Conservation (phyloP, 805 yeast species). For the Dipodascus geniculatus region DNA sequence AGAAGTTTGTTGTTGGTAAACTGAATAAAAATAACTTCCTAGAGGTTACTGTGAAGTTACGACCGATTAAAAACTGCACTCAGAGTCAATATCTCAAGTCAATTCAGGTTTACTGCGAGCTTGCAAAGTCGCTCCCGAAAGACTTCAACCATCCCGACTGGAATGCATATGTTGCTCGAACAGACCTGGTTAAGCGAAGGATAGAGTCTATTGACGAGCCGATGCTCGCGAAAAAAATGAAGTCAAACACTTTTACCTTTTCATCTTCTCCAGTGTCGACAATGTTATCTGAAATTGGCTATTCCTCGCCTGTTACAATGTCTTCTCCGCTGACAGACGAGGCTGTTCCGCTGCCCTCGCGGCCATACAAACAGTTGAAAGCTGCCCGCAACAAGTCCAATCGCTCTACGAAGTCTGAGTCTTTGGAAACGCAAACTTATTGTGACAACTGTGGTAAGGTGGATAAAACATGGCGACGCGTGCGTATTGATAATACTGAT, state of each 20-base stretch:
- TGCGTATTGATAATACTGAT: background rate
- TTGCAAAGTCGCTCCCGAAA: background rate
- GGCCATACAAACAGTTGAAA: background rate
- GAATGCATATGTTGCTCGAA: background rate
- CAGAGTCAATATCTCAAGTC: background rate
- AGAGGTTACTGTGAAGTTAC: background rate
- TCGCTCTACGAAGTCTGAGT: background rate
- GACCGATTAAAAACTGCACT: background rate
- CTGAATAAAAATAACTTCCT: background rate
- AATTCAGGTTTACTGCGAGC: background rate
- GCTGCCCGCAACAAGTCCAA: background rate
- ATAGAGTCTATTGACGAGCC: background rate
- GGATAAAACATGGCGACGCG: background rate
- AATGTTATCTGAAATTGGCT: background rate
- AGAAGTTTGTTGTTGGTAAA: background rate
- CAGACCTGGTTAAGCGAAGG: background rate
- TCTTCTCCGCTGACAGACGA: background rate
- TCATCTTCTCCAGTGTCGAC: background rate
- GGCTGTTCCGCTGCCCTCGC: background rate
- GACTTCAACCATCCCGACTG: background rate
- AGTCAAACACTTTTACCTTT: background rate
- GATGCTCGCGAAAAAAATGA: background rate
- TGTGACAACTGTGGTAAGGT: background rate
- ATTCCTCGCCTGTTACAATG: background rate
- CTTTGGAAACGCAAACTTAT: background rate